Evolutionary conservation across 768 basidiomycete genomes (phyloP), one percentile per base, ranked within the genome.

Genomic region (Lanmaoa pseudosensibilis): DNA sequence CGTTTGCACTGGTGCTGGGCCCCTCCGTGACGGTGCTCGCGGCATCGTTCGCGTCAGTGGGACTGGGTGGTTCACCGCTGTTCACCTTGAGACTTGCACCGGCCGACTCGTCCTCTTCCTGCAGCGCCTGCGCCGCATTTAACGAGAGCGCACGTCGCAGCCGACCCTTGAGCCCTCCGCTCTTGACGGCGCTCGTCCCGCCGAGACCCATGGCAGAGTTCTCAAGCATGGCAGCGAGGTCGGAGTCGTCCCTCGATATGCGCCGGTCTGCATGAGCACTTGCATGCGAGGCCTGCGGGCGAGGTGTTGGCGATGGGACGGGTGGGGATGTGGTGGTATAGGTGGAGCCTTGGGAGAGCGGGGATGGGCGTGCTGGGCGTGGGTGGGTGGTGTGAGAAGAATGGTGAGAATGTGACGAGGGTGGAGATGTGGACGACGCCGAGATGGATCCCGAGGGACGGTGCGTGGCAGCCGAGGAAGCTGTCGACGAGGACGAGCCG

Each of bases 171-270:
- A 95, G 77, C 0, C 92, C 92, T 15, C 83, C 80, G 55, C 80
- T 79, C 54, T 87, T 82, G 64, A 78, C 78, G 61, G 66, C 55
- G 5, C 66, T 65, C 27, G 68, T 68, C 0, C 55, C 58, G 33
- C 66, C 66, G 30, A 68, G 64, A 50, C 82, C 80, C 7, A 78
- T 71, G 19, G 77, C 70, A 2, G 70, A 63, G 37, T 71, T 73
- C 54, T 76, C 78, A 25, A 73, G 67, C 75, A 86, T 79, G 45
- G 83, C 75, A 1, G 79, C 81, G 30, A 88, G 75, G 73, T 89
- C 87, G 55, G 83, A 86, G 64, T 90, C 88, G 71, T 89, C 87
- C 57, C 82, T 81, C 21, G 89, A 90, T 82, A 88, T 87, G 50
- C 89, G 84, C 65, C 86, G 84, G 70, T 90, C 88, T 3, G 83